These are phyloP conservation scores for Saussurea involucrata DNA, from an alignment of 129 eudicot species.

Conservation along the genomic window DNA sequence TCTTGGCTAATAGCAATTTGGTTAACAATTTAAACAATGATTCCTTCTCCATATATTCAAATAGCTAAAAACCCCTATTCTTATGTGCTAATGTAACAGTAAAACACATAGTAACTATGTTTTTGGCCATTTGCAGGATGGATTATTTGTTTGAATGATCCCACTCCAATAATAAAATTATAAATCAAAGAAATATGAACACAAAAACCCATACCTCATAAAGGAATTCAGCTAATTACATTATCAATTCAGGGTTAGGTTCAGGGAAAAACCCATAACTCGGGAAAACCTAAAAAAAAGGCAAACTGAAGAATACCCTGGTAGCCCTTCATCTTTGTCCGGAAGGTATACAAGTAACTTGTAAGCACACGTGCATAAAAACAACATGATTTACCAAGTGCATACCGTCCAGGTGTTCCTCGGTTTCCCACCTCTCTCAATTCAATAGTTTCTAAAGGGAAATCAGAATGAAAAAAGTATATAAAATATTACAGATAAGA, in stretches of 20 bases:
- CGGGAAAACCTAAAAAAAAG: too few species aligned
- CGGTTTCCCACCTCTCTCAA: too few species aligned
- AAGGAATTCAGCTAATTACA: background rate
- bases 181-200: background rate
- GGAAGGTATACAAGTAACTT: too few species aligned
- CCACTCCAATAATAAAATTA: background rate
- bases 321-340: too few species aligned
- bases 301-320: too few species aligned
- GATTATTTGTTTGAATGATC: background rate
- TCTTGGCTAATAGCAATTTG: background rate
- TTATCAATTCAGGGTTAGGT: constrained; percentile 1
- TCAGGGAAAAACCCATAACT: too few species aligned
- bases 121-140: background rate
- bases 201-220: background rate
- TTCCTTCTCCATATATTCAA: background rate
- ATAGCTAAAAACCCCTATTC: background rate
- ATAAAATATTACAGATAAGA: background rate
- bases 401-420: too few species aligned
- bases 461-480: background rate
- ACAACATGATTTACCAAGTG: too few species aligned
- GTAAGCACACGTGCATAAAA: too few species aligned
- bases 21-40: background rate
- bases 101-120: background rate
- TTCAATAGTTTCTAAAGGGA: background rate
- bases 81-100: constrained; percentile 7